Percentiles rank a stretch among this genome's conserved stretches.
phyloP scores from a whole-genome alignment of 208 protist genomes.

The Phytomonas francai region DNA sequence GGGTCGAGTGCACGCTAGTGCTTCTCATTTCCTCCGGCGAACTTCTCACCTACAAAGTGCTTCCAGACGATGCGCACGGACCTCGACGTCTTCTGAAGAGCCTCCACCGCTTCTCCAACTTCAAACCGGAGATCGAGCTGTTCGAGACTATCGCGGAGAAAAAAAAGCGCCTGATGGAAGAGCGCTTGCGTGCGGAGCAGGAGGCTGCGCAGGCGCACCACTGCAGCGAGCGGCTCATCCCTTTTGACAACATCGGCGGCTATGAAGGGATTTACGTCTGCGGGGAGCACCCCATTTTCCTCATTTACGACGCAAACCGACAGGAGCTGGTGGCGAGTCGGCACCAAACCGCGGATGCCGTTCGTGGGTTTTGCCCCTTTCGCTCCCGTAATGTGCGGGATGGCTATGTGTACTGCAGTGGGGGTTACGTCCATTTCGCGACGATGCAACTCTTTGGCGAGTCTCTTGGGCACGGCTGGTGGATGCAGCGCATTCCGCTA shows the following conservation, averaged over 20 bases:
- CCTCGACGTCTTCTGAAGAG: constrained; percentile 60
- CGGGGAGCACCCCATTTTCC: constrained; percentile 75
- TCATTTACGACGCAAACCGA: constrained; percentile 41
- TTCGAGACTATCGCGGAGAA: constrained; percentile 76
- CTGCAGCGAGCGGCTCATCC: constrained; percentile 56
- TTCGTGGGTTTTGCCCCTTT: constrained; percentile 77
- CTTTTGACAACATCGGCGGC: constrained; percentile 38
- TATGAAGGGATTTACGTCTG: constrained; percentile 75
- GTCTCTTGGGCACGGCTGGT: constrained; percentile 42
- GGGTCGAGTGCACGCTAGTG: constrained; percentile 34
- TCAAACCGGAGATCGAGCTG: constrained; percentile 48
- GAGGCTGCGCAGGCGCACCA: constrained; percentile 55
- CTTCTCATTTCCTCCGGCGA: constrained; percentile 65
- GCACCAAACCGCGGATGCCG: constrained; percentile 42
- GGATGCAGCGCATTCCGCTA: constrained; percentile 56
- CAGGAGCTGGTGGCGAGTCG: constrained; percentile 44
- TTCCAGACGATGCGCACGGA: constrained; percentile 24
- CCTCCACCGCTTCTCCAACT: constrained; percentile 72
- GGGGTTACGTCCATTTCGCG: constrained; percentile 76
- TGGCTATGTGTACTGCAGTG: constrained; percentile 76
- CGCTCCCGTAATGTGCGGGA: constrained; percentile 28
- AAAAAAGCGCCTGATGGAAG: constrained; percentile 44
- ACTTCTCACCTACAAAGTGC: constrained; percentile 59
- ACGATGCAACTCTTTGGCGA: constrained; percentile 50
- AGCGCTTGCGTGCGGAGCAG: constrained; percentile 42